phyloP scores from a whole-genome alignment of 345 rosid genomes.

The Citrus maxima region DNA sequence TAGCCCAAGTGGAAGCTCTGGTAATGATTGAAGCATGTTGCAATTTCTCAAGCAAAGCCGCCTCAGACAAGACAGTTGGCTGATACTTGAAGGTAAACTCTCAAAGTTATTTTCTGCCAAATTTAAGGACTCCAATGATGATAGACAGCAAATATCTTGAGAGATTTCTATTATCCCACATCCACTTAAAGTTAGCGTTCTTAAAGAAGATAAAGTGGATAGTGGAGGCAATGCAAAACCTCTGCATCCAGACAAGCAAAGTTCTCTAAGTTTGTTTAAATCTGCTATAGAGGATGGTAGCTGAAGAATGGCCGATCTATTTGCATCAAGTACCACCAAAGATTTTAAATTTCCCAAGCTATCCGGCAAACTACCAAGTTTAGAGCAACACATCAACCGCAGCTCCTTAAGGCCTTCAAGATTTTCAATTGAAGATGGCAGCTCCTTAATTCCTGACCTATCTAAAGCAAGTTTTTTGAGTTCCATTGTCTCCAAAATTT shows the following conservation, averaged over 20 bases:
- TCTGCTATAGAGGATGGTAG: not conserved
- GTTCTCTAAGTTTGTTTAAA: not conserved
- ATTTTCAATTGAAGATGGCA: not conserved
- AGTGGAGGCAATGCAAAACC: not conserved
- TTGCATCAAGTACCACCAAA: not conserved
- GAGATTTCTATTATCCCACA: not conserved
- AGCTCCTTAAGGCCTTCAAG: not conserved
- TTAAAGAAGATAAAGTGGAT: not conserved
- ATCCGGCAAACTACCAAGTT: not conserved
- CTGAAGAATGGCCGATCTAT: not conserved
- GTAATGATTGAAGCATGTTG: slow-evolving; percentile 3
- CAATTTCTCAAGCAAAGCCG: not conserved
- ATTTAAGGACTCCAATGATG: not conserved
- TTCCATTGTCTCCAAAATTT: not conserved
- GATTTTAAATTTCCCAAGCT: not conserved
- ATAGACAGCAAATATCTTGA: not conserved
- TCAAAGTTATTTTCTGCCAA: not conserved
- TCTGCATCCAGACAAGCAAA: not conserved
- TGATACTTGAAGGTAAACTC: not conserved
- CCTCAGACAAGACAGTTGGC: not conserved
- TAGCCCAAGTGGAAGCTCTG: slow-evolving; percentile 6
- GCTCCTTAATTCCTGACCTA: not conserved
- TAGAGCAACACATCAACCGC: not conserved
- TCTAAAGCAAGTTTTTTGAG: not conserved
- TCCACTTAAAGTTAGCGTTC: not conserved